Evolutionary conservation across 805 yeast species (phyloP).

Genomic region (Spathaspora gorwiae): DNA sequence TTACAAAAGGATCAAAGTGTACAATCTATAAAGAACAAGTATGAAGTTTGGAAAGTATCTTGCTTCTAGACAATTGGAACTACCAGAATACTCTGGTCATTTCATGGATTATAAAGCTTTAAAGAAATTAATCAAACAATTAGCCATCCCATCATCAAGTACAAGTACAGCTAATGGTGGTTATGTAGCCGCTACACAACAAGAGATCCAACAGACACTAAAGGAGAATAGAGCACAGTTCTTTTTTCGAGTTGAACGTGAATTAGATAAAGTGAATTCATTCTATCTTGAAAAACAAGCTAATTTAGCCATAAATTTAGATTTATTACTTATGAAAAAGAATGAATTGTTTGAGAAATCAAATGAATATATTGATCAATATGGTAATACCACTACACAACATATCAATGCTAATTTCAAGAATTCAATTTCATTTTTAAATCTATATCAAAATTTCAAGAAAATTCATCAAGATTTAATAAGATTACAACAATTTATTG

Average conservation of each 20-base stretch:
- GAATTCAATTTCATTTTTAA: slow-evolving; percentile 72
- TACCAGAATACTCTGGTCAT: slow-evolving; percentile 91
- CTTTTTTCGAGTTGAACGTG: slow-evolving; percentile 87
- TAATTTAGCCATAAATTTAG: slow-evolving; percentile 74
- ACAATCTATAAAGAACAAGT: no score
- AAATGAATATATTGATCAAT: slow-evolving; percentile 6
- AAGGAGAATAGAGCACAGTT: slow-evolving; percentile 90
- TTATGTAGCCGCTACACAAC: slow-evolving; percentile 15
- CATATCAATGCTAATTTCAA: slow-evolving; percentile 37
- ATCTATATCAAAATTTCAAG: slow-evolving; percentile 82
- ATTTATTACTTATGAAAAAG: slow-evolving; percentile 71
- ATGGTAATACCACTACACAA: neutral
- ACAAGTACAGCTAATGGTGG: slow-evolving; percentile 10
- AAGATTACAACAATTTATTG: slow-evolving; percentile 88
- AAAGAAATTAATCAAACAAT: slow-evolving; percentile 83
- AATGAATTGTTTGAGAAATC: slow-evolving; percentile 38
- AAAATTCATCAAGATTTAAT: slow-evolving; percentile 85
- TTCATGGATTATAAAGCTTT: slow-evolving; percentile 93
- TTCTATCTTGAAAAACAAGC: slow-evolving; percentile 90
- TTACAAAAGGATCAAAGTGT: no score
- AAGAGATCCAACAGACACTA: slow-evolving; percentile 42
- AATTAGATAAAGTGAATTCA: slow-evolving; percentile 90
- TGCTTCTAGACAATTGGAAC: slow-evolving; percentile 88
- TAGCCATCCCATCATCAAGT: slow-evolving; percentile 43
- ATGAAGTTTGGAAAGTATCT: slow-evolving; percentile 95